phyloP scores from a whole-genome alignment of 2,329 filamentous ascomycete species.

The Xylariaceae sp. region DNA sequence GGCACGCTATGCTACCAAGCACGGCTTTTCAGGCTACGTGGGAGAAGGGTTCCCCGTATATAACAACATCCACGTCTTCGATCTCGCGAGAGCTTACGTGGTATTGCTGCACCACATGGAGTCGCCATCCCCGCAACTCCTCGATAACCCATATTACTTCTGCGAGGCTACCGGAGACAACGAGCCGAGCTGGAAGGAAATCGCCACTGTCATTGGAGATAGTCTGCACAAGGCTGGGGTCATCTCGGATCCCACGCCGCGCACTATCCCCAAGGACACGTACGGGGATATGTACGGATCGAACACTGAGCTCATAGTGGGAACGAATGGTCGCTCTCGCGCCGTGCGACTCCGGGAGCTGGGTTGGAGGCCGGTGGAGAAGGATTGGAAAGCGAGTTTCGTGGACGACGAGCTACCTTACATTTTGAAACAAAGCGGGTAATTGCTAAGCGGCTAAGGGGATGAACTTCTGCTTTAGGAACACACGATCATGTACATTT shows the following conservation, averaged over 20 bases:
- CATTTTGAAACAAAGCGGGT: conserved; percentile 41
- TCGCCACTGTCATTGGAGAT: conserved; percentile 47
- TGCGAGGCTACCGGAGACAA: conserved; percentile 49
- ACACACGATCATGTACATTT: too few relatives aligned
- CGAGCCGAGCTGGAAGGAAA: conserved; percentile 52
- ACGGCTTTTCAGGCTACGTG: conserved; percentile 53
- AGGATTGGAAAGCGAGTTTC: conserved; percentile 47
- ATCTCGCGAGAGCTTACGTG: conserved; percentile 54
- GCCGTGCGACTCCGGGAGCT: conserved; percentile 52
- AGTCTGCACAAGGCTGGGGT: conserved; percentile 47
- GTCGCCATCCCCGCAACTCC: conserved; percentile 32
- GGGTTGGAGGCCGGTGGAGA: conserved; percentile 54
- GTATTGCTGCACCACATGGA: conserved; percentile 55
- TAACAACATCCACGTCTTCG: conserved; percentile 54
- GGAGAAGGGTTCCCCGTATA: conserved; percentile 51
- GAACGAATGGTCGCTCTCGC: conserved; percentile 50
- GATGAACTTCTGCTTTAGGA: too few relatives aligned
- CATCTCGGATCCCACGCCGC: conserved; percentile 46
- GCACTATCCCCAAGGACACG: conserved; percentile 44
- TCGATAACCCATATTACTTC: conserved; percentile 59
- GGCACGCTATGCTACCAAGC: conserved; percentile 54
- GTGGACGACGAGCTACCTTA: conserved; percentile 52
- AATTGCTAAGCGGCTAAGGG: too few relatives aligned
- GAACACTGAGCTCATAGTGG: conserved; percentile 46
- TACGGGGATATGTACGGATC: conserved; percentile 51